These are phyloP conservation scores for Sideroxylon spinosum DNA, from an alignment of 179 eudicot species.

Conservation along the genomic window DNA sequence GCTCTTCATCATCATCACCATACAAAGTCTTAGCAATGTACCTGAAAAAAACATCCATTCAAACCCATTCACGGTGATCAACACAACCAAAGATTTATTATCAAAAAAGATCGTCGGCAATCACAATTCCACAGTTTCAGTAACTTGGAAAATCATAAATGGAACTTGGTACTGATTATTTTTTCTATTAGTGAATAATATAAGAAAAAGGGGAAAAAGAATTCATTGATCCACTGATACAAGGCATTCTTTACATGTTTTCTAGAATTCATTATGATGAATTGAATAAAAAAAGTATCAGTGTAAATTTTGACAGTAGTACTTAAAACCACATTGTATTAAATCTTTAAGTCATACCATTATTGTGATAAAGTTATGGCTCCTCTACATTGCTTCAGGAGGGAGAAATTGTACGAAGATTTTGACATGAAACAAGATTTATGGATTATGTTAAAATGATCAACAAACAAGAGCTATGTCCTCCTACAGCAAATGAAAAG, in stretches of 20 bases:
- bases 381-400: neutral
- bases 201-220: neutral
- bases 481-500: too few species aligned
- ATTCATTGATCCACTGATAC: neutral
- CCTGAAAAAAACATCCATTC: constrained; percentile 32
- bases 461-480: neutral
- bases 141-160: neutral
- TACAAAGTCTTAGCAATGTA: constrained; percentile 80
- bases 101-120: neutral
- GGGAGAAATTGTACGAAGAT: neutral
- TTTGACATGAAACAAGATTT: constrained; percentile 1
- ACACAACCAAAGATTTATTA: neutral
- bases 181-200: neutral
- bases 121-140: neutral
- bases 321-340: neutral
- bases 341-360: neutral
- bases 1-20: constrained; percentile 87
- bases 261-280: neutral
- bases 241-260: neutral
- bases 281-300: neutral
- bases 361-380: neutral
- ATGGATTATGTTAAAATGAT: neutral
- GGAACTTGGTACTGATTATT: neutral
- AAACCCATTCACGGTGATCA: neutral
- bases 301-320: neutral